A percentile compares a stretch with the other conserved stretches of the same genome.
Conservation (phyloP, 768 basidiomycete genomes). For the Omphalotus guepiniiformis region DNA sequence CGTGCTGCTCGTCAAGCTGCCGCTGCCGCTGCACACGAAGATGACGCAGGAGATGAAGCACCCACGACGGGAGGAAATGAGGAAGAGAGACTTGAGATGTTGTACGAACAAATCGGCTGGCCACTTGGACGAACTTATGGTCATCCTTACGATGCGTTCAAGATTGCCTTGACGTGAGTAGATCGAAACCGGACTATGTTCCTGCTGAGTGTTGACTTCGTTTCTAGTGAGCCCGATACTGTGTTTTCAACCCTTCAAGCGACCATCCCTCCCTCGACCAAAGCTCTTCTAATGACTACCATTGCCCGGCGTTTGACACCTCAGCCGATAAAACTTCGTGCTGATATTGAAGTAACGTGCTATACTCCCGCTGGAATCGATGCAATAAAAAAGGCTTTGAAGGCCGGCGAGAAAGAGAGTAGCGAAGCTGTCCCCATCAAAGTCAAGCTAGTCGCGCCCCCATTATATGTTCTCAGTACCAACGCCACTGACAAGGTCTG, state of each 20-base stretch:
- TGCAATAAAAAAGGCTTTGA: conserved; percentile 89
- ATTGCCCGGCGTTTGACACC: conserved; percentile 95
- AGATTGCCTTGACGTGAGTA: conserved; percentile 86
- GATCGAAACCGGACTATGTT: no score
- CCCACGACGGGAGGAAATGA: conserved; percentile 38
- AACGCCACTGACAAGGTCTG: conserved; percentile 94
- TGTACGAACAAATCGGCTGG: conserved; percentile 93
- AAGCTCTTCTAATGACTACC: conserved; percentile 65
- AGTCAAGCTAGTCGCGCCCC: conserved; percentile 94
- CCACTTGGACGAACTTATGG: conserved; percentile 90
- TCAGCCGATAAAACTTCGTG: conserved; percentile 97
- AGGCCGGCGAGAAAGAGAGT: conserved; percentile 84
- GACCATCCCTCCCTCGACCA: conserved; percentile 52
- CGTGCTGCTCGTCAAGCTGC: conserved; percentile 39
- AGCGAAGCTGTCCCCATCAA: conserved; percentile 93
- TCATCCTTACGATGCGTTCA: conserved; percentile 97
- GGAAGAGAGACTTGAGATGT: conserved; percentile 74
- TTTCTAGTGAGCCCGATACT: conserved; percentile 47
- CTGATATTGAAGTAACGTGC: conserved; percentile 96
- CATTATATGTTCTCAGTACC: conserved; percentile 91
- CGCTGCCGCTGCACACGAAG: conserved; percentile 45
- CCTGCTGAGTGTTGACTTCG: no score
- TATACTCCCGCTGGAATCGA: conserved; percentile 95
- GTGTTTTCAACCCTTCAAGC: conserved; percentile 71
- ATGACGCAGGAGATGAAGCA: conserved; percentile 36